phyloP scores from a whole-genome alignment of 208 protist genomes.

The Crithidia brevicula region DNA sequence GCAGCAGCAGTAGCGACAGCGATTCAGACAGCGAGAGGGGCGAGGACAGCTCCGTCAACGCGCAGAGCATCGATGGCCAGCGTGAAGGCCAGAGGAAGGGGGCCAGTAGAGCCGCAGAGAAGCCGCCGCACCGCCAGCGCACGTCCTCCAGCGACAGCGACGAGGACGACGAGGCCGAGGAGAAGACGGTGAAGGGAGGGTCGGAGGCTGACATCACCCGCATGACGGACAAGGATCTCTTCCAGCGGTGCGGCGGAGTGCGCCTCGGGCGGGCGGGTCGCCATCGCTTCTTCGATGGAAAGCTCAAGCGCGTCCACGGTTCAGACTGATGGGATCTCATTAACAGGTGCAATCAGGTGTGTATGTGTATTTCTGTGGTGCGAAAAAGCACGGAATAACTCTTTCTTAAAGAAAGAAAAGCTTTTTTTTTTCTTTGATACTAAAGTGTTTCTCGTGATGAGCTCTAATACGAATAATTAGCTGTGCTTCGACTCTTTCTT shows the following conservation, averaged over 20 bases:
- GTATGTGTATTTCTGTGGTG: neutral
- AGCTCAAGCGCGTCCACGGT: constrained; percentile 70
- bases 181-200: constrained; percentile 2
- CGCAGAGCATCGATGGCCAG: neutral
- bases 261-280: constrained; percentile 82
- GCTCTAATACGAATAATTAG: no score
- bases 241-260: constrained; percentile 78
- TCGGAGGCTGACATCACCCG: constrained; percentile 36
- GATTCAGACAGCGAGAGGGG: neutral
- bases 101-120: no score
- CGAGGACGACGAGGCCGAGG: constrained; percentile 5
- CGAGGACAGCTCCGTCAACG: neutral
- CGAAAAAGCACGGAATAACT: no score
- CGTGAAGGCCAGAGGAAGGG: neutral
- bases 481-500: neutral
- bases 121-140: neutral
- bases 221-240: constrained; percentile 75
- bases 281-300: constrained; percentile 88
- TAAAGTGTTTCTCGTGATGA: no score
- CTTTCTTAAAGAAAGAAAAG: neutral
- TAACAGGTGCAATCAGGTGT: no score
- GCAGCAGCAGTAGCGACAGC: neutral
- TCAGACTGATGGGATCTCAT: constrained; percentile 8
- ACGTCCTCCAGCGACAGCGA: neutral
- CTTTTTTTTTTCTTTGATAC: no score